Evolutionary conservation across 495 filamentous ascomycete genomes (phyloP).

Genomic region (Penicillium goetzii): DNA sequence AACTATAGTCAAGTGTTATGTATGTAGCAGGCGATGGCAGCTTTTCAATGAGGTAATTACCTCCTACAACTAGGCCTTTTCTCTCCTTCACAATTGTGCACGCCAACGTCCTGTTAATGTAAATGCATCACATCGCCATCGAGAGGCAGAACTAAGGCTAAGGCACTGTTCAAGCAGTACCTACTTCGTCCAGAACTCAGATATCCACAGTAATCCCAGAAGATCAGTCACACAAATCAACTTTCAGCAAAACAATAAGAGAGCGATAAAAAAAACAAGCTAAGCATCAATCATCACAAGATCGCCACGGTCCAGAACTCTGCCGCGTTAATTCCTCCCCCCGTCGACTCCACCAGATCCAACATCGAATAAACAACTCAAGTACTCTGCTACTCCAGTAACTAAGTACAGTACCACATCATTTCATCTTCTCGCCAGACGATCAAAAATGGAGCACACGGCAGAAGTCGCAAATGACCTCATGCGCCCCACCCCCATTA

Average conservation of each 20-base stretch:
- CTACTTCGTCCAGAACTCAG: background rate
- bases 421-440: slow-evolving; percentile 8
- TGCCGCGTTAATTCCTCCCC: background rate
- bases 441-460: slow-evolving; percentile 27
- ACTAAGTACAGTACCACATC: background rate
- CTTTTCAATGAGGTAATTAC: background rate
- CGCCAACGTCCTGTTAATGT: background rate
- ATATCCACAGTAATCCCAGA: slow-evolving; percentile 1
- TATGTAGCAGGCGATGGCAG: too few species aligned
- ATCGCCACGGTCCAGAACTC: slow-evolving; percentile 6
- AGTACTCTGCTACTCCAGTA: background rate
- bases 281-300: background rate
- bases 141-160: too few species aligned
- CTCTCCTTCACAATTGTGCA: background rate
- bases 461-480: slow-evolving; percentile 35
- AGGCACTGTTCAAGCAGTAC: too few species aligned
- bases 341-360: slow-evolving; percentile 6
- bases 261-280: background rate
- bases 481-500: slow-evolving; percentile 24
- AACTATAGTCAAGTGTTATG: too few species aligned
- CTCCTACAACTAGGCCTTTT: background rate
- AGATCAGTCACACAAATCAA: background rate
- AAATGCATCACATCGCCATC: background rate
- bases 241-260: background rate
- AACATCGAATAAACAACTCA: background rate